phyloP scores from a whole-genome alignment of 345 rosid species.

The Cardiospermum halicacabum region DNA sequence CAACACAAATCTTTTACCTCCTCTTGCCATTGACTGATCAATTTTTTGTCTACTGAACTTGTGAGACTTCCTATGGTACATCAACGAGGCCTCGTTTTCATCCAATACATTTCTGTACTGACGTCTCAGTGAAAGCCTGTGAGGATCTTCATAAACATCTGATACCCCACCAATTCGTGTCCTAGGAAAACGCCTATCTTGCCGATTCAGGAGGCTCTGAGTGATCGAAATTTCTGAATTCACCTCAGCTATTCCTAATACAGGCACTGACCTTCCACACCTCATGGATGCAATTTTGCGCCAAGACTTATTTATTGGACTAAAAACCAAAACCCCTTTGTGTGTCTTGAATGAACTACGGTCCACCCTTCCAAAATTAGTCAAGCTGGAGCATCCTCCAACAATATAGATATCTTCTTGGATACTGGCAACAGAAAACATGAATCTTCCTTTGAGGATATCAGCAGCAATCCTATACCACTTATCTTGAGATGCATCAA shows the following conservation, averaged over 20 bases:
- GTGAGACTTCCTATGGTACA: slow-evolving; percentile 41
- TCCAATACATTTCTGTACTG: slow-evolving; percentile 52
- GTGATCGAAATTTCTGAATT: slow-evolving; percentile 43
- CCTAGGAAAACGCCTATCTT: slow-evolving; percentile 65
- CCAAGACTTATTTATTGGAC: slow-evolving; percentile 81
- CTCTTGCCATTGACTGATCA: slow-evolving; percentile 38
- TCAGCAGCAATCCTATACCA: slow-evolving; percentile 77
- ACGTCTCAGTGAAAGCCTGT: slow-evolving; percentile 78
- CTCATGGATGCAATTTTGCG: slow-evolving; percentile 75
- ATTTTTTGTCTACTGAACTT: slow-evolving; percentile 50
- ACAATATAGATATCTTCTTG: slow-evolving; percentile 73
- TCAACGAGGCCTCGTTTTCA: slow-evolving; percentile 37
- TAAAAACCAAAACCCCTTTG: slow-evolving; percentile 71
- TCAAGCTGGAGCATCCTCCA: slow-evolving; percentile 84
- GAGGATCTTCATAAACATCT: slow-evolving; percentile 95
- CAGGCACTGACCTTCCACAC: slow-evolving; percentile 76
- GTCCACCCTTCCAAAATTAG: slow-evolving; percentile 62
- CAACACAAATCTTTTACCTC: slow-evolving; percentile 56
- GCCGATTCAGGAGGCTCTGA: slow-evolving; percentile 54
- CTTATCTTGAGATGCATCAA: slow-evolving; percentile 66
- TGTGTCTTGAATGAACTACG: slow-evolving; percentile 81
- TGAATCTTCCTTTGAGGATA: slow-evolving; percentile 69
- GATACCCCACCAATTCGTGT: slow-evolving; percentile 68
- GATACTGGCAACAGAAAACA: slow-evolving; percentile 76
- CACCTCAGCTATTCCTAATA: slow-evolving; percentile 73